Evolutionary conservation across 352 stramenopile species (phyloP).

Genomic region (Peronosclerospora sorghi): DNA sequence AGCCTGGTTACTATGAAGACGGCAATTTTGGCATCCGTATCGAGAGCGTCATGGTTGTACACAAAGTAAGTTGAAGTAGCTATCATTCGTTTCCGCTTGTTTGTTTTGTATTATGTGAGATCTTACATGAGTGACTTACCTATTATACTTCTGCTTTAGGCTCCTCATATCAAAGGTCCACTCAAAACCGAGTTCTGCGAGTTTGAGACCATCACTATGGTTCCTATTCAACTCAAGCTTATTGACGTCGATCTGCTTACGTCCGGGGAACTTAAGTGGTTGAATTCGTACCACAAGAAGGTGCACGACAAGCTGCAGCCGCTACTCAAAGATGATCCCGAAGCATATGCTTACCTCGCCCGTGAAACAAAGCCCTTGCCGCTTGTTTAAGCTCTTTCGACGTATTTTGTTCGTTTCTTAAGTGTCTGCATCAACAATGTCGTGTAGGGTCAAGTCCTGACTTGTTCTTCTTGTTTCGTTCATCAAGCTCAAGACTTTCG

Average conservation of each 20-base stretch:
- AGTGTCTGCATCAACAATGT: too few species aligned
- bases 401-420: too few species aligned
- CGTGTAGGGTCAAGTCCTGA: too few species aligned
- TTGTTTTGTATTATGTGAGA: neutral
- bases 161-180: conserved; percentile 47
- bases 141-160: conserved; percentile 15
- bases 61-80: conserved; percentile 55
- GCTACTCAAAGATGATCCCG: conserved; percentile 54
- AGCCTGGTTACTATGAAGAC: conserved; percentile 97
- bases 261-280: conserved; percentile 88
- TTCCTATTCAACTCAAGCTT: conserved; percentile 96
- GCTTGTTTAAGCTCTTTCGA: conserved; percentile 3
- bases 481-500: too few species aligned
- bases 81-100: neutral
- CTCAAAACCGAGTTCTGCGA: conserved; percentile 87
- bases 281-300: conserved; percentile 90
- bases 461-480: too few species aligned
- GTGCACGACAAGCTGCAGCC: conserved; percentile 89
- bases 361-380: conserved; percentile 58
- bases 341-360: conserved; percentile 67
- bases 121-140: neutral
- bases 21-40: conserved; percentile 98
- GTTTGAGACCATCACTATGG: conserved; percentile 96
- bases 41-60: conserved; percentile 95
- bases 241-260: conserved; percentile 91